These are phyloP conservation scores for Erysimum cheiranthoides DNA, from an alignment of 345 rosid genomes.

Conservation along the genomic window DNA sequence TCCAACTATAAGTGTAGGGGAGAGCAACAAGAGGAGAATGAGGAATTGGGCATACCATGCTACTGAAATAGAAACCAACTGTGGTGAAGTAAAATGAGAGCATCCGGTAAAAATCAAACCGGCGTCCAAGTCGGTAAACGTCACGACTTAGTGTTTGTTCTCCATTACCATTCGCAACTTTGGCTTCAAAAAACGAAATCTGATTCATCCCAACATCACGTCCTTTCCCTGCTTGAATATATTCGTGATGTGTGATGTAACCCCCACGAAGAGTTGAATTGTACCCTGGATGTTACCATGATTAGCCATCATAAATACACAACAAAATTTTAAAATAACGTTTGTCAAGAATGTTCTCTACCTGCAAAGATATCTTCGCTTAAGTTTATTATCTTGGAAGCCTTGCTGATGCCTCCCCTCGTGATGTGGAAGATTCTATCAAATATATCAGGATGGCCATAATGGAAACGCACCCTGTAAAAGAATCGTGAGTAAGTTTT, in stretches of 20 bases:
- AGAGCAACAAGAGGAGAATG: slow-evolving; percentile 24
- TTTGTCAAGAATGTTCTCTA: slow-evolving; percentile 40
- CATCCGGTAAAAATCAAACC: slow-evolving; percentile 95
- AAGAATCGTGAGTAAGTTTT: slow-evolving; percentile 24
- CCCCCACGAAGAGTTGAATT: slow-evolving; percentile 96
- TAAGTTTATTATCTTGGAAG: slow-evolving; percentile 85
- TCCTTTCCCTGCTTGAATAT: slow-evolving; percentile 97
- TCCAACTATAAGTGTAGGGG: slow-evolving; percentile 9
- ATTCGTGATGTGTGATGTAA: slow-evolving; percentile 89
- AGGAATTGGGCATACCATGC: slow-evolving; percentile 69
- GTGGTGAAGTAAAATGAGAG: slow-evolving; percentile 97
- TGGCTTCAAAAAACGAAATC: slow-evolving; percentile 89
- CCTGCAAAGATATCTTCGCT: slow-evolving; percentile 98
- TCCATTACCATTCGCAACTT: slow-evolving; percentile 96
- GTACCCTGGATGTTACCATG: slow-evolving; percentile 61
- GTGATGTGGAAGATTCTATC: slow-evolving; percentile 97
- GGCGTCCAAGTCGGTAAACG: slow-evolving; percentile 90
- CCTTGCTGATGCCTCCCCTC: slow-evolving; percentile 97
- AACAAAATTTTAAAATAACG: neutral
- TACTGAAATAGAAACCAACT: slow-evolving; percentile 93
- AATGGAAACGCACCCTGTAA: slow-evolving; percentile 95
- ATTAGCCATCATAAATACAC: slow-evolving; percentile 39
- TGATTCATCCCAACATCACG: slow-evolving; percentile 98
- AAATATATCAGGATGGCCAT: slow-evolving; percentile 99
- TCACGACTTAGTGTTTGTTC: slow-evolving; percentile 99